A percentile compares a stretch with the other conserved stretches of the same genome.
Evolutionary conservation across 371 early-diverging fungal genomes (phyloP).

Genomic region (Mucor sp.): DNA sequence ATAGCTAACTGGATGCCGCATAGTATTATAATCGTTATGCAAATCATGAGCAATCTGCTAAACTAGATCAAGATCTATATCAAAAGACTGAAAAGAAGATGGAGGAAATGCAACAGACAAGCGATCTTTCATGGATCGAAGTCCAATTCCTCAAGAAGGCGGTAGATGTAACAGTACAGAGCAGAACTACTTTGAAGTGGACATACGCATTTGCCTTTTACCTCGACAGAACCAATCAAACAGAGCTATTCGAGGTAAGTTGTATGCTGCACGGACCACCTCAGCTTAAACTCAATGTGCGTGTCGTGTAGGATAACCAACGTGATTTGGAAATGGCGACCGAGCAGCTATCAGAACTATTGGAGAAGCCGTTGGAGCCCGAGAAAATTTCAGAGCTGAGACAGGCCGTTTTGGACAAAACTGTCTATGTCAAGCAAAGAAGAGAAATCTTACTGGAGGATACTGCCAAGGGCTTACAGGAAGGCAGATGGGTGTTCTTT

Average conservation of each 20-base stretch:
- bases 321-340: slow-evolving; percentile 95
- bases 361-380: slow-evolving; percentile 83
- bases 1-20: not conserved
- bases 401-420: slow-evolving; percentile 83
- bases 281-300: not conserved
- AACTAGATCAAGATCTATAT: slow-evolving; percentile 86
- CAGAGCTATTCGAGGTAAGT: slow-evolving; percentile 83
- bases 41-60: slow-evolving; percentile 95
- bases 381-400: slow-evolving; percentile 78
- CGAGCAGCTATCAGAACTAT: slow-evolving; percentile 86
- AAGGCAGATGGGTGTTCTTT: slow-evolving; percentile 73
- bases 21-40: slow-evolving; percentile 96
- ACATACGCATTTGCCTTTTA: slow-evolving; percentile 97
- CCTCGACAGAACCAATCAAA: slow-evolving; percentile 81
- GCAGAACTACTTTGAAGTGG: slow-evolving; percentile 94
- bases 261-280: not conserved
- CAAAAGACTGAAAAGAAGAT: slow-evolving; percentile 91
- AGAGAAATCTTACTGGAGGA: slow-evolving; percentile 82
- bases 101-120: slow-evolving; percentile 92
- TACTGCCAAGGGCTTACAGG: slow-evolving; percentile 76
- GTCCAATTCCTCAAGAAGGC: slow-evolving; percentile 95
- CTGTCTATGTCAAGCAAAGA: slow-evolving; percentile 75
- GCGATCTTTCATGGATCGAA: slow-evolving; percentile 96
- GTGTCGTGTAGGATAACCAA: slow-evolving; percentile 80
- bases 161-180: slow-evolving; percentile 83